These are phyloP conservation scores for Aspergillus cristatus DNA, from an alignment of 495 filamentous ascomycete genomes.

Conservation along the genomic window DNA sequence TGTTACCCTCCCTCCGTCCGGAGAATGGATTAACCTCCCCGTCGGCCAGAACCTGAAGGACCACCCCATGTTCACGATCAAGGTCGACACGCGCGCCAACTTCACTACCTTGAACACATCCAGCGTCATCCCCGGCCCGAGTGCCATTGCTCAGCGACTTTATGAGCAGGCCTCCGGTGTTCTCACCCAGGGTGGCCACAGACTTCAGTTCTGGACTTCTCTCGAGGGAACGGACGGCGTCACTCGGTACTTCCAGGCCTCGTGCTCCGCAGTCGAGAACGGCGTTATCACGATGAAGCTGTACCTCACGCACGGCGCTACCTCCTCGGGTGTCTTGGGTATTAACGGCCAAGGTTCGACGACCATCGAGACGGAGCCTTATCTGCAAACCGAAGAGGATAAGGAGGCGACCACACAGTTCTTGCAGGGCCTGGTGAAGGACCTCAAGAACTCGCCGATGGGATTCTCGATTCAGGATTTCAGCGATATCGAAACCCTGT, in stretches of 20 bases:
- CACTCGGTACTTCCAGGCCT: slow-evolving; percentile 16
- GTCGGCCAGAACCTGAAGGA: slow-evolving; percentile 66
- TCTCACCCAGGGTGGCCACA: slow-evolving; percentile 55
- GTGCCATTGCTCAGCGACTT: slow-evolving; percentile 20
- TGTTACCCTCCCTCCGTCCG: slow-evolving; percentile 41
- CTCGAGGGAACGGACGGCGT: slow-evolving; percentile 9
- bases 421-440: slow-evolving; percentile 35
- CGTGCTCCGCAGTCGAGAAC: slow-evolving; percentile 9
- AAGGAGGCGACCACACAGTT: slow-evolving; percentile 7
- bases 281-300: slow-evolving; percentile 22
- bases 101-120: slow-evolving; percentile 58
- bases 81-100: slow-evolving; percentile 46
- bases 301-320: slow-evolving; percentile 31
- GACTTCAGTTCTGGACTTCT: slow-evolving; percentile 28
- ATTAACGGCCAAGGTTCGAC: slow-evolving; percentile 47
- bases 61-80: slow-evolving; percentile 58
- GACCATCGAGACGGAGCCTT: slow-evolving; percentile 38
- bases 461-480: slow-evolving; percentile 40
- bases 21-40: slow-evolving; percentile 56
- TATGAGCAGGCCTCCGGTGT: slow-evolving; percentile 49
- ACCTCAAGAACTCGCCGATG: slow-evolving; percentile 43
- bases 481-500: slow-evolving; percentile 38
- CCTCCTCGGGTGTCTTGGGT: slow-evolving; percentile 45
- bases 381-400: slow-evolving; percentile 12
- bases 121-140: slow-evolving; percentile 40